Evolutionary conservation across 306 rosid genomes (phyloP), one percentile per base, ranked within the genome.

Genomic region (Vigna angularis): DNA sequence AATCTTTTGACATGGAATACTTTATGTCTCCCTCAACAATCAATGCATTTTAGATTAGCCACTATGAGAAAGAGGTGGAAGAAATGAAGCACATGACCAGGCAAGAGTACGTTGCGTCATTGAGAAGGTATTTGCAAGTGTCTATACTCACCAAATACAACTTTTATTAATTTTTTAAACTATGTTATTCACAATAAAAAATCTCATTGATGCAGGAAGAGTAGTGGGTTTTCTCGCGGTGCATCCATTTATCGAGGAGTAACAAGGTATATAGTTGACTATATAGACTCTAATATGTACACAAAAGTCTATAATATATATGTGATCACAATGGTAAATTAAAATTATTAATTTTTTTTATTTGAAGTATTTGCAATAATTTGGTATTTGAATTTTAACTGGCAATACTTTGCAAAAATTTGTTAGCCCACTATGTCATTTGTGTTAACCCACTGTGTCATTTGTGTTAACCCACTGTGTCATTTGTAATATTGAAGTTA

Each of bases 31-130:
- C 10, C 7, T 72, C 14, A 66, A 83, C 22, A 34, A 56, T 73
- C 10, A 78, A 81, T 73, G 81, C 67, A 73, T 73, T 77, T 70
- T 75, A 93, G 98, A 91, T 91, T 63, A 88, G 86, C 82, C 88
- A 86, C 84, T 93, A 93, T 74, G 98, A 93, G 68, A 93, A 88
- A 66, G 98, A 93, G 72, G 6, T 91, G 72, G 97, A 91, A 66
- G 98, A 93, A 72, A 93, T 93, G 98, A 90, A 91, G 88, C 90
- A 91, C 74, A 91, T 93, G 98, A 93, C 98, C 16, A 87, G 98
- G 64, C 98, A 93, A 82, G 98, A 93, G 86, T 93, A 88, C 51
- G 97, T 93, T 69, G 98, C 98, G 51, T 93, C 98, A 74, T 81
- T 93, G 80, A 84, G 98, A 91, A 91, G 98, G 98, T 93, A 89